Base-by-base conservation (phyloP, 495 filamentous ascomycete genomes). In the Daldinia bambusicola region DNA sequence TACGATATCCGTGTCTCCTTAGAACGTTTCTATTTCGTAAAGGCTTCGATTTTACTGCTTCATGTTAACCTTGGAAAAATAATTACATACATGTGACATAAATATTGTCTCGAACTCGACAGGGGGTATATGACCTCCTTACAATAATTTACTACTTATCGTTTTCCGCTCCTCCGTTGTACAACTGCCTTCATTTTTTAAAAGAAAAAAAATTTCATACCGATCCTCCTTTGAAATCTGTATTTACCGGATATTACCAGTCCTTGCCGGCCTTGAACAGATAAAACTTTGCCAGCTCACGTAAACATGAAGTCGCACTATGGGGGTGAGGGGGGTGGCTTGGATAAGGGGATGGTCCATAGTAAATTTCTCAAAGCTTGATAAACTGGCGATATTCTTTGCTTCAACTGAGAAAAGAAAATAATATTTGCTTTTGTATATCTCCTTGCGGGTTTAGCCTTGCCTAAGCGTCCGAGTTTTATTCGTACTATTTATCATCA, bases 261-360 rank as follows among this genome's bases (percentile, higher is more conserved):
- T 16, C 31, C 34, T 58, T 4, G 36, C 51, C 12, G 32, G 48
- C 55, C 60, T 38, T 62, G 58, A 43, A 30, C 36, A 43, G 48
- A 63, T 40, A 32, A 36, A 31, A 41, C 57, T 13, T 41, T 48
- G 26, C 36, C 18, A 12, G 38, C 20, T 41, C 26, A 22, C 32
- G 16, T 53, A 43, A 48, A 41, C 3, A 52, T 34, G 31, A 26
- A 43, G 57, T 61, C 61, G 41, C 56, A 66, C 59, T 67, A 63
- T 66, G 69, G 63, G 69, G 63, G 63, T 34, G n/a, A n/a, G n/a
- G n/a, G n/a, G 50, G 52, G 56, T 26, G 57, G 63, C 63, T 67
- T 59, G 9, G 63, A 20, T 64, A 70, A 65, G 32, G 69, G 58
- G 57, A 52, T 62, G 41, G 63, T 51, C 52, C 52, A 43, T 56